phyloP scores from a whole-genome alignment of 2,329 filamentous ascomycete genomes.

The Colletotrichum tabaci region DNA sequence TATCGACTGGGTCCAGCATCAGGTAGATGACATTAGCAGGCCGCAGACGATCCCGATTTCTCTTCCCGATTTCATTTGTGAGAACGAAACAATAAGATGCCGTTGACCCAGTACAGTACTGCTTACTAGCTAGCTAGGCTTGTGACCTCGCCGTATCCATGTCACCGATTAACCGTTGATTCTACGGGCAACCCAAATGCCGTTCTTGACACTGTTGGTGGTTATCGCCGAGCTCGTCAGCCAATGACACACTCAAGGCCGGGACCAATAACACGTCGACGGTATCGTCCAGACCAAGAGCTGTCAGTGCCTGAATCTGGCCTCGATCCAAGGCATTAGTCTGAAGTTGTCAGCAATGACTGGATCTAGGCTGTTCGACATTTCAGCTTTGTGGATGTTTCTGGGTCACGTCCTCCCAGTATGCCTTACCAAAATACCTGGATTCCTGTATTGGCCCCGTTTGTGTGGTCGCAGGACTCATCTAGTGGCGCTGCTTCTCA shows the following conservation, averaged over 20 bases:
- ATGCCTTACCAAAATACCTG: background rate
- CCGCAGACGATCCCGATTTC: background rate
- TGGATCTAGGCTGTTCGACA: background rate
- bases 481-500: background rate
- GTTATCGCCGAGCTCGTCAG: background rate
- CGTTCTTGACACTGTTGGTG: background rate
- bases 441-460: background rate
- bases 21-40: slow-evolving; percentile 24
- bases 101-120: slow-evolving; percentile 8
- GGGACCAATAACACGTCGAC: background rate
- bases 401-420: background rate
- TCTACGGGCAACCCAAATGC: background rate
- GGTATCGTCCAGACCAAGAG: background rate
- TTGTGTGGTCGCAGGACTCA: no score
- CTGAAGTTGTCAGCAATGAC: background rate
- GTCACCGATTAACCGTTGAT: background rate
- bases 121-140: background rate
- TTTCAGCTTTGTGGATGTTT: background rate
- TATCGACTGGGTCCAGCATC: slow-evolving; percentile 12
- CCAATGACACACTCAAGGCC: background rate
- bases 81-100: slow-evolving; percentile 7
- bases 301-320: background rate
- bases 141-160: background rate
- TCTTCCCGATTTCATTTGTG: background rate
- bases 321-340: background rate